phyloP scores from a whole-genome alignment of 371 early-diverging fungal species.

The Apophysomyces variabilis region DNA sequence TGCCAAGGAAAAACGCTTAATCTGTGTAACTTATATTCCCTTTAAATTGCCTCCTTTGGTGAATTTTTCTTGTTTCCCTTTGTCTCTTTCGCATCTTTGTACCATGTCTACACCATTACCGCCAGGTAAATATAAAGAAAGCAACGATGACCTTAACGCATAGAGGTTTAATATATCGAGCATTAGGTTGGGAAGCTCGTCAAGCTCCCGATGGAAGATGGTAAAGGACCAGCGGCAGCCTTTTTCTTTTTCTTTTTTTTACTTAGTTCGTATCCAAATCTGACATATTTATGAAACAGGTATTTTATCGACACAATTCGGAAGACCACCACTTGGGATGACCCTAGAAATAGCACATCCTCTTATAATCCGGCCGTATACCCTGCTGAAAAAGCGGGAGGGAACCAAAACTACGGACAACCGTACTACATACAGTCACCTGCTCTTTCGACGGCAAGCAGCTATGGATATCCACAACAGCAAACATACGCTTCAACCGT shows the following conservation, averaged over 20 bases:
- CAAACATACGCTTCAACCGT: constrained; percentile 18
- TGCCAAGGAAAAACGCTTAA: constrained; percentile 5
- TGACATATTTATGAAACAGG: constrained; percentile 18
- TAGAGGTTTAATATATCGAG: not conserved
- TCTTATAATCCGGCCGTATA: not conserved
- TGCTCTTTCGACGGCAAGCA: constrained; percentile 5
- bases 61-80: not conserved
- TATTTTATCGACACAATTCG: constrained; percentile 66
- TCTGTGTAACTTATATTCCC: not conserved
- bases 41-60: not conserved
- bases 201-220: constrained; percentile 46
- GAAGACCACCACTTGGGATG: constrained; percentile 69
- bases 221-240: constrained; percentile 24
- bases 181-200: constrained; percentile 53
- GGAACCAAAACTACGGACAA: constrained; percentile 18
- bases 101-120: constrained; percentile 7
- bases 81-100: constrained; percentile 9
- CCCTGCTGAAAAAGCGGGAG: constrained; percentile 1
- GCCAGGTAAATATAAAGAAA: not conserved
- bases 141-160: no score
- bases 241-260: no score
- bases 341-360: constrained; percentile 41
- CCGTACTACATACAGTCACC: constrained; percentile 21
- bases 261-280: not conserved
- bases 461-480: constrained; percentile 16